Percentiles rank a stretch among this genome's conserved stretches.
phyloP scores from a whole-genome alignment of 352 stramenopile genomes.

The Globisporangium viniferum region DNA sequence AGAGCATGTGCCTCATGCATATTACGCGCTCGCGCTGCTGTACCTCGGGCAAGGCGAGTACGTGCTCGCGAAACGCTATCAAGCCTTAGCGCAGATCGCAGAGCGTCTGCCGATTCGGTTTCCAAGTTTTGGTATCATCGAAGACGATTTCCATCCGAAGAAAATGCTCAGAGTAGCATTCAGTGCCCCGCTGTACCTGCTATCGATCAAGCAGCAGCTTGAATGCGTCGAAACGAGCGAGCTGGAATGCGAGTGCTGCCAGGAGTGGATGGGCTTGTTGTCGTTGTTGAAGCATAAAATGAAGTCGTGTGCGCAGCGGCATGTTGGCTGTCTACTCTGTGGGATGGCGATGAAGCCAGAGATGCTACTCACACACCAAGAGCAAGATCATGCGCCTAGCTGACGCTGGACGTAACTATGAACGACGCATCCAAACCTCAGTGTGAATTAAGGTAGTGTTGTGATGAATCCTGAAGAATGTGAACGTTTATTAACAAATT shows the following conservation, averaged over 20 bases:
- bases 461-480: neutral
- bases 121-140: neutral
- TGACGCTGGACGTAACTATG: neutral
- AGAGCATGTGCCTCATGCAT: slow-evolving; percentile 5
- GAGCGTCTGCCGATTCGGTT: slow-evolving; percentile 7
- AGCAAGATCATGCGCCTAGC: neutral
- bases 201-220: neutral
- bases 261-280: neutral
- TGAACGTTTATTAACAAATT: neutral
- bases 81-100: slow-evolving; percentile 3
- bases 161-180: slow-evolving; percentile 6
- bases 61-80: slow-evolving; percentile 6
- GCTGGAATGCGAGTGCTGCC: slow-evolving; percentile 5
- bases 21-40: slow-evolving; percentile 8
- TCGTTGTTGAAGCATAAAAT: slow-evolving; percentile 1
- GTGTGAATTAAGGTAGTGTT: neutral
- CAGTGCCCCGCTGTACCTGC: slow-evolving; percentile 1
- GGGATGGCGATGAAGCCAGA: slow-evolving; percentile 1
- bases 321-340: slow-evolving; percentile 4
- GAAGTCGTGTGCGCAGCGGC: neutral
- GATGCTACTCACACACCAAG: slow-evolving; percentile 3
- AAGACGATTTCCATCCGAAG: neutral
- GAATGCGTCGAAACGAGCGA: slow-evolving; percentile 1
- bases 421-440: neutral
- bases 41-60: slow-evolving; percentile 11